Conservation (phyloP, 768 basidiomycete species). For the Mycena metata region DNA sequence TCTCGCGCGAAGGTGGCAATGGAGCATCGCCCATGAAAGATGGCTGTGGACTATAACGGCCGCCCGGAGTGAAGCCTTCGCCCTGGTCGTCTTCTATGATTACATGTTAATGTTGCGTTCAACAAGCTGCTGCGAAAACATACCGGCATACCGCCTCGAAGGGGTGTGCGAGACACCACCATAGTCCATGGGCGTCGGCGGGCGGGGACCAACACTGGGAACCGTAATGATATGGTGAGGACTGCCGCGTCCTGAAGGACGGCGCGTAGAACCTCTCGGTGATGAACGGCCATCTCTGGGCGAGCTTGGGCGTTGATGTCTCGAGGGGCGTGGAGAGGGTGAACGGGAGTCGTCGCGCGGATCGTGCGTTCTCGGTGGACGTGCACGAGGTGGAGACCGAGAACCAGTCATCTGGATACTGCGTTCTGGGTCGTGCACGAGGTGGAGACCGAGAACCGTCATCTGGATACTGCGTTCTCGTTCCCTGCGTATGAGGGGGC, state of each 20-base stretch:
- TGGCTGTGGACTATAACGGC: conserved; percentile 3
- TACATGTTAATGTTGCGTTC: background rate
- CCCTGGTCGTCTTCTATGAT: background rate
- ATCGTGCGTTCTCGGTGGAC: background rate
- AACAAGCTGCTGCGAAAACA: background rate
- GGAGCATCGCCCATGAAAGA: background rate
- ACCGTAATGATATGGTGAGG: conserved; percentile 26
- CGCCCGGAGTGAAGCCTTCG: background rate
- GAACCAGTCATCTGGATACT: background rate
- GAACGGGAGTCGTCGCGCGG: background rate
- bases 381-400: conserved; percentile 4
- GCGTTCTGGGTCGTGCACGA: background rate
- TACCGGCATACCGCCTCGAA: conserved; percentile 13
- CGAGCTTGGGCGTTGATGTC: background rate
- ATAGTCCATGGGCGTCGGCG: conserved; percentile 5
- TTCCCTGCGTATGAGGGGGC: background rate
- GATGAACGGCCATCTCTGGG: background rate
- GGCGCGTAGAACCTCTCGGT: conserved; percentile 31
- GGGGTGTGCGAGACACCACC: background rate
- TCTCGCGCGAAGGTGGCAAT: background rate
- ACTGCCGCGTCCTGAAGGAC: conserved; percentile 17
- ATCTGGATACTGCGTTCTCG: background rate
- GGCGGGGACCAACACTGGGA: conserved; percentile 29
- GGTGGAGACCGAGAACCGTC: background rate
- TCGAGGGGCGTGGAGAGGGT: background rate